These are phyloP conservation scores for Pestalotiopsis sp. DNA, from an alignment of 2,329 filamentous ascomycete species.

Conservation along the genomic window DNA sequence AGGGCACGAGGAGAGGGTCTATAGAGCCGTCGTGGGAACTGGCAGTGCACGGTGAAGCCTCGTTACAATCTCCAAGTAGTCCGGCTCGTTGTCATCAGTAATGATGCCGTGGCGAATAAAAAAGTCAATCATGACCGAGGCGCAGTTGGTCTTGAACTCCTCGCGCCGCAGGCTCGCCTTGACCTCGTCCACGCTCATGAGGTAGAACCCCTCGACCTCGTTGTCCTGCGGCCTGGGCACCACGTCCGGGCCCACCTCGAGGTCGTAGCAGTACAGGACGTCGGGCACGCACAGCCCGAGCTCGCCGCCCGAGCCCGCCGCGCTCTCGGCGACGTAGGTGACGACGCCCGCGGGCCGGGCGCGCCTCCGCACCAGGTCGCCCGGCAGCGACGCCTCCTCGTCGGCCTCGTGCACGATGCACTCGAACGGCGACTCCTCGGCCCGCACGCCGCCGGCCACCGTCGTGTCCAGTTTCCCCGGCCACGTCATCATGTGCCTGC, in stretches of 20 bases:
- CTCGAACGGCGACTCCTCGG: slow-evolving; percentile 64
- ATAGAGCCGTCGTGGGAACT: slow-evolving; percentile 15
- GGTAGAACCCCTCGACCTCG: slow-evolving; percentile 57
- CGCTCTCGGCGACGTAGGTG: slow-evolving; percentile 68
- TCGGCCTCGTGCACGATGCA: slow-evolving; percentile 68
- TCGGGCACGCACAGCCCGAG: slow-evolving; percentile 65
- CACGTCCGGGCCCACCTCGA: slow-evolving; percentile 58
- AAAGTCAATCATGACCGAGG: slow-evolving; percentile 70
- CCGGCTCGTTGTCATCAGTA: slow-evolving; percentile 64
- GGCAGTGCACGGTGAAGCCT: slow-evolving; percentile 30
- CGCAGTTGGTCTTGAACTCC: slow-evolving; percentile 75
- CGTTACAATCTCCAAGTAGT: slow-evolving; percentile 63
- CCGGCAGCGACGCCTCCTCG: slow-evolving; percentile 71
- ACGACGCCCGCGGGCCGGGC: slow-evolving; percentile 61
- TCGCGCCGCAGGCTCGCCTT: slow-evolving; percentile 58
- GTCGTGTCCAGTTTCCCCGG: slow-evolving; percentile 74
- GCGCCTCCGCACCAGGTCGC: slow-evolving; percentile 55
- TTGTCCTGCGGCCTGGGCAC: slow-evolving; percentile 64
- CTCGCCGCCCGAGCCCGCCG: slow-evolving; percentile 65
- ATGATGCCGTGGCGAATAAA: slow-evolving; percentile 70
- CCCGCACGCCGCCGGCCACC: slow-evolving; percentile 71
- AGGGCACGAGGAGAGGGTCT: not conserved
- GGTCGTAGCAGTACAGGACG: slow-evolving; percentile 71
- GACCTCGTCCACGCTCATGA: slow-evolving; percentile 56
- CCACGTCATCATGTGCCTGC: slow-evolving; percentile 68